Evolutionary conservation across 805 yeast species (phyloP), one percentile per base, ranked within the genome.

Genomic region (Yarrowia sp.): DNA sequence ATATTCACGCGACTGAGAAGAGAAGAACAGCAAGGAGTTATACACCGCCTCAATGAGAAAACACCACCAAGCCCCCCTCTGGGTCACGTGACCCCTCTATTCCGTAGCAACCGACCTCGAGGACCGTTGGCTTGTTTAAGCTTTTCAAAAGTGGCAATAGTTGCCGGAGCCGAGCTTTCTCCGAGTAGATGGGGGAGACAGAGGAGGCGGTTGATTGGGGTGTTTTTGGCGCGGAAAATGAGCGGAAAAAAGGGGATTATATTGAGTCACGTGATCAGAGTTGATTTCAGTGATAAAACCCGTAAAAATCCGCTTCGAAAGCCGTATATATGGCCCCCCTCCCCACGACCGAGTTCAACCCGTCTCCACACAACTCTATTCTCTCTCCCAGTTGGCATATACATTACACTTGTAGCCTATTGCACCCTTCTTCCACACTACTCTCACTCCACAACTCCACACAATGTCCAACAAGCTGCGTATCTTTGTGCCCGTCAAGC

Each of bases 401-500:
- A 24, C 30, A 24, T 24, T 24, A 24, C n/a, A n/a, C 30, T 24
- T 24, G 30, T 24, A 24, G 30, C 30, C 30, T 24, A 24, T 24
- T 24, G 30, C 30, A 24, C 30, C 30, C 30, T 24, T 24, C 56
- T 19, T 34, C 40, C 49, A 39, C 47, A 38, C 43, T 9, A 3
- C 24, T 15, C 39, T 15, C 44, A 17, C 43, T n/a, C 34, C 46
- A 20, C 61, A 40, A 17, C 58, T 4, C 15, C 52, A 33, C 56
- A 56, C 3, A 50, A 61, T 61, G 66, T 46, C 66, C 66, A 46
- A 36, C 66, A 61, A 61, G 49, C 71, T 80, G 60, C 74, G 81
- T 70, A 91, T 95, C 70, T 81, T 95, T 43, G 98, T 95, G 13
- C 99, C 99, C 14, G 93, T 95, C 58, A 95, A 95, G 80, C 84